Conservation (phyloP, 192 early-diverging fungal genomes). For the Jimgerdemannia flammicorona region DNA sequence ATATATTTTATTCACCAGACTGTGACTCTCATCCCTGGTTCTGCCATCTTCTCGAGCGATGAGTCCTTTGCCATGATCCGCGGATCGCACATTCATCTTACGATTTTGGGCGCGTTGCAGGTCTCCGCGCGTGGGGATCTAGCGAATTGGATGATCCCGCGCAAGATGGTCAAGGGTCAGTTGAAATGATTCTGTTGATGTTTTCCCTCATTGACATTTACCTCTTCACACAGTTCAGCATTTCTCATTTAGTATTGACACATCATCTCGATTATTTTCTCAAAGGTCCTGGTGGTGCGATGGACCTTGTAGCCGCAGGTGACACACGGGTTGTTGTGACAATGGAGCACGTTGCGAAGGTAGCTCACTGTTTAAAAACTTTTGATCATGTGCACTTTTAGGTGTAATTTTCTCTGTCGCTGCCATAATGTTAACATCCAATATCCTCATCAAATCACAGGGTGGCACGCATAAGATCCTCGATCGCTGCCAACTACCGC, state of each 20-base stretch:
- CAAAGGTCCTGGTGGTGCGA: conserved; percentile 57
- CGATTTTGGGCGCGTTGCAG: conserved; percentile 75
- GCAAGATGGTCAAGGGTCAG: conserved; percentile 86
- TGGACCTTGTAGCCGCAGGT: conserved; percentile 72
- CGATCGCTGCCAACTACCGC: conserved; percentile 61
- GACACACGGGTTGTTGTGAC: conserved; percentile 73
- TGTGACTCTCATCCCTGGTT: conserved; percentile 64
- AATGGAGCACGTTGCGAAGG: conserved; percentile 50
- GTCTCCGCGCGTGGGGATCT: conserved; percentile 73
- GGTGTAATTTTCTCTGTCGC: not conserved
- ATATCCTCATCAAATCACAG: conserved; percentile 20
- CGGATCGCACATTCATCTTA: conserved; percentile 70
- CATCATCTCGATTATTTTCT: not conserved
- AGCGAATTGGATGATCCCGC: conserved; percentile 84
- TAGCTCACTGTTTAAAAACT: not conserved
- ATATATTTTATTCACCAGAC: conserved; percentile 23
- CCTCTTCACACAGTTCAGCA: too few species aligned
- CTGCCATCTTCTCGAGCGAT: conserved; percentile 68
- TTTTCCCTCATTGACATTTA: too few species aligned
- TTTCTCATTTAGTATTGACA: not conserved
- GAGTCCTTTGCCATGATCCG: conserved; percentile 81
- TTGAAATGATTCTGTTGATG: not conserved
- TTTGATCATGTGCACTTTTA: not conserved
- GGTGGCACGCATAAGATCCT: conserved; percentile 73
- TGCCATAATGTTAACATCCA: too few species aligned